phyloP scores from a whole-genome alignment of 129 eudicot genomes.

The Oenanthe sinensis region DNA sequence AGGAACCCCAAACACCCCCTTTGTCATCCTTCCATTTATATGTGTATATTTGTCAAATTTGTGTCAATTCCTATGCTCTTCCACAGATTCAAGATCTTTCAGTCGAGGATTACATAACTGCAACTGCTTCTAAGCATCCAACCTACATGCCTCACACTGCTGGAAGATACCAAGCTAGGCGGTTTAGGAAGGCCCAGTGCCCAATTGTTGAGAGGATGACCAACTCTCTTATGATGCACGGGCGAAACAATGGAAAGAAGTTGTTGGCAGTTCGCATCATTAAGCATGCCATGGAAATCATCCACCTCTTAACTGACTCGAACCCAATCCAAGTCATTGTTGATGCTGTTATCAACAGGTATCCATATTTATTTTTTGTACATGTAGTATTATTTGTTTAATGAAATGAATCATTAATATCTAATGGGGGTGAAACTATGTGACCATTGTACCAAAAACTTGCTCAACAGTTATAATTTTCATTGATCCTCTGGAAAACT shows the following conservation, averaged over 20 bases:
- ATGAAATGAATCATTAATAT: background rate
- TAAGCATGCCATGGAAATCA: constrained; percentile 85
- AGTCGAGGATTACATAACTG: constrained; percentile 73
- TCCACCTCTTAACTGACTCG: constrained; percentile 63
- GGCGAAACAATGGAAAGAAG: constrained; percentile 82
- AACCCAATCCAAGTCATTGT: constrained; percentile 82
- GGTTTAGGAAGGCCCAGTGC: constrained; percentile 83
- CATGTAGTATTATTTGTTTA: background rate
- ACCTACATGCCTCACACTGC: constrained; percentile 78
- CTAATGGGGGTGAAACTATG: background rate
- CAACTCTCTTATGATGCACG: constrained; percentile 91
- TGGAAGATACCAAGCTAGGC: constrained; percentile 72
- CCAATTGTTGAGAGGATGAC: constrained; percentile 79
- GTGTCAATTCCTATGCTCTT: background rate
- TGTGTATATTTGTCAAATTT: background rate
- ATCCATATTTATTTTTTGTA: background rate
- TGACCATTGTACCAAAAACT: background rate
- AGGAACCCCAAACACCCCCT: too few relatives aligned
- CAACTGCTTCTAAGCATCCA: constrained; percentile 65
- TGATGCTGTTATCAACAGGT: constrained; percentile 88
- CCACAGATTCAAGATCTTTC: constrained; percentile 56
- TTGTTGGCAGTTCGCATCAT: constrained; percentile 73
- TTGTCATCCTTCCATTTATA: background rate
- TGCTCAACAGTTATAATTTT: background rate
- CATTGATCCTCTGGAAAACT: background rate